Percentiles rank a stretch among this genome's conserved stretches.
Conservation (phyloP, 768 basidiomycete genomes). For the Tricholomella constricta region DNA sequence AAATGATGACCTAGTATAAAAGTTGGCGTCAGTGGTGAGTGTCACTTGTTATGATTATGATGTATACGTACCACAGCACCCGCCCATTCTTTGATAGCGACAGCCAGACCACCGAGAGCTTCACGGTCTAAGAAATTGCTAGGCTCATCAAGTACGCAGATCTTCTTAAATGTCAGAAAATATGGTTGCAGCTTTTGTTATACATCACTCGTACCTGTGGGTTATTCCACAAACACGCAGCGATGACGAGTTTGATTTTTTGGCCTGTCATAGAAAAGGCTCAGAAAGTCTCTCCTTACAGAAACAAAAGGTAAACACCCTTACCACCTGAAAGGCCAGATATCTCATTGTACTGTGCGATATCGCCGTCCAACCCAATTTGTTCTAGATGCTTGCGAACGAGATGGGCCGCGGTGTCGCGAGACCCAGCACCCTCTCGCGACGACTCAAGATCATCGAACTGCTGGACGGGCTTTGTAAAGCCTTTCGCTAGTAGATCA, state of each 20-base stretch:
- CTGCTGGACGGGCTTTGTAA: slow-evolving; percentile 86
- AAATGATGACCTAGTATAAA: slow-evolving; percentile 79
- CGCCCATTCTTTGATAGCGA: slow-evolving; percentile 94
- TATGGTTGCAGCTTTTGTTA: not conserved
- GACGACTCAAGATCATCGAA: slow-evolving; percentile 98
- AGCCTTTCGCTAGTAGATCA: slow-evolving; percentile 82
- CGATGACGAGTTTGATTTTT: slow-evolving; percentile 96
- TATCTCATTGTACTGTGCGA: slow-evolving; percentile 98
- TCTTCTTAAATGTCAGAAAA: slow-evolving; percentile 34
- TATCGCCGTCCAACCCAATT: slow-evolving; percentile 95
- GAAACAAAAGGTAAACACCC: slow-evolving; percentile 19
- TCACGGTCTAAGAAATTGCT: slow-evolving; percentile 98
- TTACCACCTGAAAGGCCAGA: slow-evolving; percentile 89
- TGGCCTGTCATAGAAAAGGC: slow-evolving; percentile 56
- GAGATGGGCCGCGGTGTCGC: slow-evolving; percentile 79
- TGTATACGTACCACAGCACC: slow-evolving; percentile 73
- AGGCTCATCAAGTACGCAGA: slow-evolving; percentile 84
- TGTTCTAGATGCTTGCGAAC: slow-evolving; percentile 94
- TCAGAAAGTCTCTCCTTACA: not conserved
- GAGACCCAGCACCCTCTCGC: slow-evolving; percentile 89
- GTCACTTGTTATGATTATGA: slow-evolving; percentile 9
- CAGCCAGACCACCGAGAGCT: slow-evolving; percentile 90
- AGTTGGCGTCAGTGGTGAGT: not conserved
- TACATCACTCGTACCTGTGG: slow-evolving; percentile 62
- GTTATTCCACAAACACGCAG: slow-evolving; percentile 95